Conservation (phyloP, 2,329 filamentous ascomycete genomes). For the Colletotrichum sp. region DNA sequence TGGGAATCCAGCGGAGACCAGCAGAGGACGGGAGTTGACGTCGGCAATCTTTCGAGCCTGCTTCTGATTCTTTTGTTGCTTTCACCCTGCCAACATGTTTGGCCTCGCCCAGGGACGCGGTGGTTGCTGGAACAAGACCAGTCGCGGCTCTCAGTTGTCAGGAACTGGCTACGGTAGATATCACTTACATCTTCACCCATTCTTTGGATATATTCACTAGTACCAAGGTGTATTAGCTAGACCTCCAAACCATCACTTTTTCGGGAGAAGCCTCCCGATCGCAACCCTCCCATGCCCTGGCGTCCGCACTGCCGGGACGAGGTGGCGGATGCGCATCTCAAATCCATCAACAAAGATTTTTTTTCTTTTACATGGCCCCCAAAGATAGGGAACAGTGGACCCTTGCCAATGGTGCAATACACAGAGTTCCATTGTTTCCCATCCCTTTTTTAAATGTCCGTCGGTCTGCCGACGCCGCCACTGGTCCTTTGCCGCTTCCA, state of each 20-base stretch:
- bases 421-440: not conserved
- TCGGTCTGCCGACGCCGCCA: not conserved
- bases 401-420: slow-evolving; percentile 5
- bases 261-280: not conserved
- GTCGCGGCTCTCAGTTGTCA: not conserved
- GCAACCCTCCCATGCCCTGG: not conserved
- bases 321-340: not conserved
- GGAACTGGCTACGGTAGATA: not conserved
- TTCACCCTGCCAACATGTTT: not conserved
- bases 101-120: not conserved
- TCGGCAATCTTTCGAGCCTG: slow-evolving; percentile 3
- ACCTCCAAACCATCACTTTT: not conserved
- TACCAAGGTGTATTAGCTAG: not conserved
- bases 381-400: slow-evolving; percentile 5
- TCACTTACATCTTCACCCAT: not conserved
- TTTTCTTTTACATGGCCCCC: not conserved
- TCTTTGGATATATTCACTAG: too few relatives aligned
- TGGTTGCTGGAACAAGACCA: not conserved
- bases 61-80: not conserved
- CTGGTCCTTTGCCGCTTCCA: not conserved
- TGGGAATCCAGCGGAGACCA: slow-evolving; percentile 11
- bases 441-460: not conserved
- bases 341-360: not conserved
- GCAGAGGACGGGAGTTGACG: slow-evolving; percentile 12
- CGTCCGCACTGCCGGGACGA: not conserved